Evolutionary conservation across 805 yeast genomes (phyloP).

Genomic region (Saccharomycopsis malanga): DNA sequence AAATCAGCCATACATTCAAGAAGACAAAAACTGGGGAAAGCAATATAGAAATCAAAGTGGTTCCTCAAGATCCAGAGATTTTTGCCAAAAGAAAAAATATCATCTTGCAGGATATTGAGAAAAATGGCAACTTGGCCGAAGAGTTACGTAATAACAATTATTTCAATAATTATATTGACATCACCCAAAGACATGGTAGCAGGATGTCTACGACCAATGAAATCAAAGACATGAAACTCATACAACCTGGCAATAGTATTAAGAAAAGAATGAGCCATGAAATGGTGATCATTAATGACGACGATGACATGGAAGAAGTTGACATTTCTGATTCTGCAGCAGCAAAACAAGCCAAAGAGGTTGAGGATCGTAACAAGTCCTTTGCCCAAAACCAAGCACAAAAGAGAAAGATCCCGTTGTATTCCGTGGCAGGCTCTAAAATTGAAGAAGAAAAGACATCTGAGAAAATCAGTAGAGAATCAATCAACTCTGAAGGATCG

Average conservation of each 20-base stretch:
- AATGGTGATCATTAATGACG: constrained; percentile 9
- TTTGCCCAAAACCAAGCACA: background rate
- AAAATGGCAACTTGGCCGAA: constrained; percentile 8
- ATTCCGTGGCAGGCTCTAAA: background rate
- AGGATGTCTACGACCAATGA: constrained; percentile 7
- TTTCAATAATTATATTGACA: constrained; percentile 20
- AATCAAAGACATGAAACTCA: constrained; percentile 3
- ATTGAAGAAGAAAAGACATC: background rate
- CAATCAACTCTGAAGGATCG: background rate
- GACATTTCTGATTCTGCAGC: background rate
- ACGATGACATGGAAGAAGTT: constrained; percentile 11
- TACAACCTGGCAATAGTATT: constrained; percentile 6
- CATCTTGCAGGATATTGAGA: constrained; percentile 17
- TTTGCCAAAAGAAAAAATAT: constrained; percentile 10
- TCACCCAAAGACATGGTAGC: constrained; percentile 6
- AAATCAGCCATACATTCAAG: background rate
- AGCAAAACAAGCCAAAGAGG: no score
- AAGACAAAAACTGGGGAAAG: background rate
- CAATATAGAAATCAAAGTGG: constrained; percentile 16
- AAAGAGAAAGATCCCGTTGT: background rate
- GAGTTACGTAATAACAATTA: constrained; percentile 18
- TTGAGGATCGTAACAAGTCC: no score
- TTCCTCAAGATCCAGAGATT: constrained; percentile 9
- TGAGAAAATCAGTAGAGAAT: background rate
- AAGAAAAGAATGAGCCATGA: constrained; percentile 12